Evolutionary conservation across 2,329 filamentous ascomycete species (phyloP).

Genomic region (Diaporthe eres): DNA sequence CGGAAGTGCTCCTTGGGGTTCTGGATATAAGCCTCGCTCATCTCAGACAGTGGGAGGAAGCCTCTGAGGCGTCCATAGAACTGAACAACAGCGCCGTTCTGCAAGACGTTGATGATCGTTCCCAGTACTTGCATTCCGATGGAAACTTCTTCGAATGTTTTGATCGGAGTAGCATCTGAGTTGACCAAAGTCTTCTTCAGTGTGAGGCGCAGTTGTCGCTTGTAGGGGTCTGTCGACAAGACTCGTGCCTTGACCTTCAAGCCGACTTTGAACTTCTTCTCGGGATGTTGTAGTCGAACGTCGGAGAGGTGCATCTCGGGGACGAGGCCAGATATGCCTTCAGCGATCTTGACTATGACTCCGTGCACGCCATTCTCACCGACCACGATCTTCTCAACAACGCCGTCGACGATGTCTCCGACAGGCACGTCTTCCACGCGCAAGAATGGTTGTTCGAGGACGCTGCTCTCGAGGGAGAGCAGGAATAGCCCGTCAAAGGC

Average conservation of each 20-base stretch:
- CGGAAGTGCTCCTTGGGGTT: conserved; percentile 93
- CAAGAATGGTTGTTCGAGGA: conserved; percentile 90
- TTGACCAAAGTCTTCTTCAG: conserved; percentile 96
- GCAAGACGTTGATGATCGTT: conserved; percentile 85
- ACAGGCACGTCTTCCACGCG: conserved; percentile 91
- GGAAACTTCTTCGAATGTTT: conserved; percentile 80
- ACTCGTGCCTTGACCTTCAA: conserved; percentile 88
- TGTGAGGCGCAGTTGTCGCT: conserved; percentile 86
- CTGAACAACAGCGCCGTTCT: conserved; percentile 87
- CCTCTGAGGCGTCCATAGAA: conserved; percentile 89
- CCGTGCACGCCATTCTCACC: conserved; percentile 84
- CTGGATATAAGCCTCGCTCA: conserved; percentile 97
- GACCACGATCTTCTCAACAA: conserved; percentile 86
- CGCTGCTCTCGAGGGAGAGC: conserved; percentile 83
- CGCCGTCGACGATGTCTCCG: conserved; percentile 84
- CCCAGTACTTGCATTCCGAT: conserved; percentile 86
- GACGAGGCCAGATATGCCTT: conserved; percentile 91
- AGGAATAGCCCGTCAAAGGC: conserved; percentile 88
- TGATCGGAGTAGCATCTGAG: conserved; percentile 85
- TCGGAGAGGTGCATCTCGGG: conserved; percentile 92
- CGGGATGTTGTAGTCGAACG: conserved; percentile 87
- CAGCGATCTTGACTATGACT: conserved; percentile 85
- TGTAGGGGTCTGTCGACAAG: conserved; percentile 81
- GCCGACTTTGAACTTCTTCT: conserved; percentile 95
- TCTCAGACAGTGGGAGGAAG: conserved; percentile 93